These are phyloP conservation scores for Nicotiana tomentosiformis DNA, from an alignment of 257 asterid species.

Conservation along the genomic window DNA sequence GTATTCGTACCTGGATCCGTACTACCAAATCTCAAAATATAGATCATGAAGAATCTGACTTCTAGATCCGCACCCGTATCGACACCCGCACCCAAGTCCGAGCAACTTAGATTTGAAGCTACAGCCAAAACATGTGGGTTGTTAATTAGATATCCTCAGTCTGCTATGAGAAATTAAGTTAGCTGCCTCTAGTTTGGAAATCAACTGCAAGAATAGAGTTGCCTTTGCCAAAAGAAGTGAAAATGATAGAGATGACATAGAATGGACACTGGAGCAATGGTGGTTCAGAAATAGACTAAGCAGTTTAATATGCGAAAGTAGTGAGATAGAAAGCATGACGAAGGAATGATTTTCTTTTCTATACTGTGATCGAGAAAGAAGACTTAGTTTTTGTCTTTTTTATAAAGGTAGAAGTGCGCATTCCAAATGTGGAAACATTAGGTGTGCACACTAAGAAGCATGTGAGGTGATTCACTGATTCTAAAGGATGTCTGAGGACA, in stretches of 20 bases:
- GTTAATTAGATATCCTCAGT: neutral
- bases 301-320: neutral
- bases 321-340: neutral
- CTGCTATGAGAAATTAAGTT: neutral
- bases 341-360: neutral
- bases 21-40: too few species aligned
- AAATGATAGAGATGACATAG: neutral
- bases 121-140: neutral
- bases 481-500: neutral
- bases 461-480: neutral
- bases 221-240: neutral
- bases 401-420: neutral
- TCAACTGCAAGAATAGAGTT: neutral
- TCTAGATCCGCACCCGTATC: too few species aligned
- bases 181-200: neutral
- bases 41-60: too few species aligned
- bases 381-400: neutral
- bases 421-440: neutral
- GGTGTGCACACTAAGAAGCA: conserved; percentile 1
- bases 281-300: neutral
- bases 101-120: neutral
- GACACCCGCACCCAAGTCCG: too few species aligned
- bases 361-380: neutral
- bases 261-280: neutral
- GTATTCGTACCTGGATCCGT: too few species aligned